A percentile compares a stretch with the other conserved stretches of the same genome.
These are phyloP conservation scores for Globisporangium nunn DNA, from an alignment of 352 stramenopile species.

Conservation along the genomic window DNA sequence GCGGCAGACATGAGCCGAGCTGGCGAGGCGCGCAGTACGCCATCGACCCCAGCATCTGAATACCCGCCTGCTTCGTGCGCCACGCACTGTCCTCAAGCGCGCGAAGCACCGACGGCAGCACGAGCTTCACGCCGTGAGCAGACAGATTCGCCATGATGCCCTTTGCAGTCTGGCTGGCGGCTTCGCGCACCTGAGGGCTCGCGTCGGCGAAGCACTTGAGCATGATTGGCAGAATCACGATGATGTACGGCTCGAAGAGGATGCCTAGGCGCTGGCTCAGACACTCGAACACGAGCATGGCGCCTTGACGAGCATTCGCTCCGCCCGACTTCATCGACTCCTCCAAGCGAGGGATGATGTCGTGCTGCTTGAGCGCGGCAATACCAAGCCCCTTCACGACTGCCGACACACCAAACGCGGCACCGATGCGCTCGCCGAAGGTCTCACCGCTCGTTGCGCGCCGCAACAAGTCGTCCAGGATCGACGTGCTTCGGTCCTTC, in stretches of 20 bases:
- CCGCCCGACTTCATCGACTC: conserved; percentile 74
- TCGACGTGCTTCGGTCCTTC: conserved; percentile 61
- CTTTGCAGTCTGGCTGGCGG: conserved; percentile 91
- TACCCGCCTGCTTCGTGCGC: conserved; percentile 98
- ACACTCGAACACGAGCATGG: conserved; percentile 97
- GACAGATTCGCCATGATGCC: conserved; percentile 99
- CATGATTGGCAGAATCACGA: conserved; percentile 97
- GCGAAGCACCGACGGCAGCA: conserved; percentile 95
- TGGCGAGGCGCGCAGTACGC: conserved; percentile 98
- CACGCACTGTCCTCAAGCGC: conserved; percentile 92
- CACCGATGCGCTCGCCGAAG: conserved; percentile 89
- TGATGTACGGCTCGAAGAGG: conserved; percentile 98
- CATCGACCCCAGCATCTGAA: conserved; percentile 96
- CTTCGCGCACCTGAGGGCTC: conserved; percentile 94
- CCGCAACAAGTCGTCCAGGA: conserved; percentile 73
- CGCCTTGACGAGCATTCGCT: conserved; percentile 84
- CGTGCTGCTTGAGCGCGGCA: conserved; percentile 95
- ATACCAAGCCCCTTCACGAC: conserved; percentile 99
- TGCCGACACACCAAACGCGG: conserved; percentile 96
- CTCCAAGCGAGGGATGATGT: conserved; percentile 91
- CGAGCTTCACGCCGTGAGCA: conserved; percentile 97
- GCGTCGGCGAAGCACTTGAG: conserved; percentile 97
- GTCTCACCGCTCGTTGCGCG: conserved; percentile 68
- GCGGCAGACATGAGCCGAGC: conserved; percentile 95
- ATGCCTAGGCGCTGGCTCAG: conserved; percentile 94